These are phyloP conservation scores for Leccinum truebloodii DNA, from an alignment of 768 basidiomycete genomes.

Conservation along the genomic window DNA sequence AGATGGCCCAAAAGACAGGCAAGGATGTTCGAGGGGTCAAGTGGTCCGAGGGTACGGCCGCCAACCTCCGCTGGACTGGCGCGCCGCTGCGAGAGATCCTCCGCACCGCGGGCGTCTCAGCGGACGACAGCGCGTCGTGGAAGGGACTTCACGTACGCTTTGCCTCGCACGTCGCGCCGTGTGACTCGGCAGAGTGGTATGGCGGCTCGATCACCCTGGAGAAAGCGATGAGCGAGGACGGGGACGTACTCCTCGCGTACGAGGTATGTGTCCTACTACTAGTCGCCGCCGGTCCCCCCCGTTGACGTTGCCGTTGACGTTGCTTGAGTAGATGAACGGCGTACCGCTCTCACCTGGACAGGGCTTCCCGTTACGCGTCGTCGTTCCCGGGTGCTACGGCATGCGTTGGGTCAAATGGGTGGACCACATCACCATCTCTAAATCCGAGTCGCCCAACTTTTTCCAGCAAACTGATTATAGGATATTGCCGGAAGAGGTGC, in stretches of 20 bases:
- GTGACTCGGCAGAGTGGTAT: slow-evolving; percentile 62
- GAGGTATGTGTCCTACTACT: slow-evolving; percentile 31
- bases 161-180: slow-evolving; percentile 56
- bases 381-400: slow-evolving; percentile 67
- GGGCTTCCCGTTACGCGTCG: slow-evolving; percentile 65
- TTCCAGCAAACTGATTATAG: slow-evolving; percentile 77
- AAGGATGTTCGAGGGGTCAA: slow-evolving; percentile 52
- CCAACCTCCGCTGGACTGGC: slow-evolving; percentile 69
- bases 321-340: slow-evolving; percentile 54
- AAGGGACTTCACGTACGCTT: slow-evolving; percentile 55
- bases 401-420: slow-evolving; percentile 82
- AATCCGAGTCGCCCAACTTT: slow-evolving; percentile 60
- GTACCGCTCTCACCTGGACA: slow-evolving; percentile 58
- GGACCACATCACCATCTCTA: slow-evolving; percentile 56
- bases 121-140: slow-evolving; percentile 19
- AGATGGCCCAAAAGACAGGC: slow-evolving; percentile 59
- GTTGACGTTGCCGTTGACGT: slow-evolving; percentile 3
- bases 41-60: slow-evolving; percentile 70
- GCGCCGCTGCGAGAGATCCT: slow-evolving; percentile 59
- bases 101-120: slow-evolving; percentile 40
- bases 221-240: slow-evolving; percentile 46
- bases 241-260: slow-evolving; percentile 61
- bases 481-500: slow-evolving; percentile 52
- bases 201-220: slow-evolving; percentile 62
- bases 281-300: neutral